Base-by-base conservation (phyloP, 495 filamentous ascomycete species). In the Bathelium albidoporum region DNA sequence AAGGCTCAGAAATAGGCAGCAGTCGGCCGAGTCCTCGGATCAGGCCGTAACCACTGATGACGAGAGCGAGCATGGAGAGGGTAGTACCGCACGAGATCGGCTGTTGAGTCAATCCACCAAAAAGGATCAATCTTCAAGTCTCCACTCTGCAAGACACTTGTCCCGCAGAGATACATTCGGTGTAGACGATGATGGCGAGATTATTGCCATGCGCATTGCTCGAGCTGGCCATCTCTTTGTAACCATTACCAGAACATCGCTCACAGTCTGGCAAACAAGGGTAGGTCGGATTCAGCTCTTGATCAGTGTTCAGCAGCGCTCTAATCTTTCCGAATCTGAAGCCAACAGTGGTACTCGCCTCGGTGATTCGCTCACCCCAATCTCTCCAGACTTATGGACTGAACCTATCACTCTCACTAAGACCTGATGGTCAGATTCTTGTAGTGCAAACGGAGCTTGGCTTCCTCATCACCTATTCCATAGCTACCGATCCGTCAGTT, bases 251-350 rank as follows among this genome's bases (percentile, higher is more conserved):
- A 75, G 81, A 4, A 87, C 87, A 9, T 87, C 87, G 3, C 81
- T 97, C 70, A 89, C 86, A 20, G 81, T 97, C 62, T 99, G 95
- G 95, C 95, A 99, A 76, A 93, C 89, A 61, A 91, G 90, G 80
- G 92, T 92, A 82, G 64, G 81, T 73, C 70, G 5, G 7, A 65
- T 70, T 78, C 66, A 60, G 9, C 26, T 32, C 58, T 5, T 53
- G 36, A 36, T 20, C n/a, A n/a, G 32, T 36, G 29, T 5, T 55
- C 5, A 3, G 24, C 49, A 1, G 22, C 2, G 9, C 49, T 55
- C 49, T 55, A 16, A 55, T 28, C 28, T 24, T n/a, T 36, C 24
- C 14, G 49, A 2, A 1, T 28, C 29, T 55, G 24, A 66, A 97
- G 91, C 95, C 95, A 61, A 91, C 89, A 59, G 91, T 89, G 39